phyloP scores from a whole-genome alignment of 2,329 filamentous ascomycete species.

The Penicillium nordicum region DNA sequence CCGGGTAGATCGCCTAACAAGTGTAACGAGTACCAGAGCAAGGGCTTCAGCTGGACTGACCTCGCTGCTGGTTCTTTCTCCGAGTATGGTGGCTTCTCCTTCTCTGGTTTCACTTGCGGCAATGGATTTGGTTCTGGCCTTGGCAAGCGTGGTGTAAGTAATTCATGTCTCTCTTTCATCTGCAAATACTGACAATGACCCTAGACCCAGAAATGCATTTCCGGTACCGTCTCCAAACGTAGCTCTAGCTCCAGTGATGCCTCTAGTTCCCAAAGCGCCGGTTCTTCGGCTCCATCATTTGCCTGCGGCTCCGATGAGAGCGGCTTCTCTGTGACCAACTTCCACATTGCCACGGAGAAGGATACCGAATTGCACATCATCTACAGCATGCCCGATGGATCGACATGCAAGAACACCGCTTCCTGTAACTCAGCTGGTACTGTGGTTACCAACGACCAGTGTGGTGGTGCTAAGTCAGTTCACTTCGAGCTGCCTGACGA shows the following conservation, averaged over 20 bases:
- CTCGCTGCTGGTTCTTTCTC: slow-evolving; percentile 60
- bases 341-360: slow-evolving; percentile 70
- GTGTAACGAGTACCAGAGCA: slow-evolving; percentile 66
- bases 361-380: slow-evolving; percentile 79
- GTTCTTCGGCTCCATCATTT: slow-evolving; percentile 57
- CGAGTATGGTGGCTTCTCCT: slow-evolving; percentile 68
- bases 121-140: slow-evolving; percentile 46
- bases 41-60: slow-evolving; percentile 69
- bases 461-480: slow-evolving; percentile 83
- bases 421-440: slow-evolving; percentile 66
- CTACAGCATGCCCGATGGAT: slow-evolving; percentile 81
- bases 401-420: slow-evolving; percentile 73
- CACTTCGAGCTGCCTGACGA: slow-evolving; percentile 62
- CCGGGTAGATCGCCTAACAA: slow-evolving; percentile 73
- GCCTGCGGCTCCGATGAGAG: slow-evolving; percentile 51
- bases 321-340: slow-evolving; percentile 69
- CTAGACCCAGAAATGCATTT: slow-evolving; percentile 49
- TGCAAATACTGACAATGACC: slow-evolving; percentile 14
- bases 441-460: slow-evolving; percentile 77
- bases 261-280: slow-evolving; percentile 23
- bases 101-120: slow-evolving; percentile 69
- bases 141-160: slow-evolving; percentile 42
- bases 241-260: slow-evolving; percentile 29
- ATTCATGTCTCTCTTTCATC: slow-evolving; percentile 8
- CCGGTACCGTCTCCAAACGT: slow-evolving; percentile 54